Evolutionary conservation across 306 rosid species (phyloP).

Genomic region (Prunus mume): DNA sequence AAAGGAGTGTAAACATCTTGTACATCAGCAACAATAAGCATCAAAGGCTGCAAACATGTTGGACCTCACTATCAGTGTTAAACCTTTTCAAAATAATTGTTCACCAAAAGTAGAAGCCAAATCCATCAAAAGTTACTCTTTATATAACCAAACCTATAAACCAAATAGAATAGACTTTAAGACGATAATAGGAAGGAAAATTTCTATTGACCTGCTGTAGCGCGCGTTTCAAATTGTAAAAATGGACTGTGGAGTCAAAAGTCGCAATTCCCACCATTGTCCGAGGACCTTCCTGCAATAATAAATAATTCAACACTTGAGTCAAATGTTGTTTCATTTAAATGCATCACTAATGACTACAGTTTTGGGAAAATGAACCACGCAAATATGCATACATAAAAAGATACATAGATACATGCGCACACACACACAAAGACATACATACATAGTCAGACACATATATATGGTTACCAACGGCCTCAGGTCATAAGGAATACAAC

Average conservation of each 20-base stretch:
- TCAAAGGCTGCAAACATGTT: conserved; percentile 67
- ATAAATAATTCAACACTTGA: conserved; percentile 6
- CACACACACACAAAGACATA: background rate
- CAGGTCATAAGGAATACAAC: background rate
- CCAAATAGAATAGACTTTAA: background rate
- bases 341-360: background rate
- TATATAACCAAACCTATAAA: background rate
- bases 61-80: conserved; percentile 28
- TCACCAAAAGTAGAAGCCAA: background rate
- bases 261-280: conserved; percentile 92
- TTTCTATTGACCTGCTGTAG: conserved; percentile 71
- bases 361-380: background rate
- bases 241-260: conserved; percentile 93
- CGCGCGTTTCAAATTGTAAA: conserved; percentile 91
- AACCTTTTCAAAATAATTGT: background rate
- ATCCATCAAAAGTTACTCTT: background rate
- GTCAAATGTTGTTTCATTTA: background rate
- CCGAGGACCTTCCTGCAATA: conserved; percentile 85
- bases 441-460: background rate
- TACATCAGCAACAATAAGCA: conserved; percentile 98
- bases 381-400: background rate
- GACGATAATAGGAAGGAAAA: background rate
- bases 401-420: background rate
- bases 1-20: conserved; percentile 98
- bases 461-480: background rate